phyloP scores from a whole-genome alignment of 306 rosid genomes.

The Quercus dentata region DNA sequence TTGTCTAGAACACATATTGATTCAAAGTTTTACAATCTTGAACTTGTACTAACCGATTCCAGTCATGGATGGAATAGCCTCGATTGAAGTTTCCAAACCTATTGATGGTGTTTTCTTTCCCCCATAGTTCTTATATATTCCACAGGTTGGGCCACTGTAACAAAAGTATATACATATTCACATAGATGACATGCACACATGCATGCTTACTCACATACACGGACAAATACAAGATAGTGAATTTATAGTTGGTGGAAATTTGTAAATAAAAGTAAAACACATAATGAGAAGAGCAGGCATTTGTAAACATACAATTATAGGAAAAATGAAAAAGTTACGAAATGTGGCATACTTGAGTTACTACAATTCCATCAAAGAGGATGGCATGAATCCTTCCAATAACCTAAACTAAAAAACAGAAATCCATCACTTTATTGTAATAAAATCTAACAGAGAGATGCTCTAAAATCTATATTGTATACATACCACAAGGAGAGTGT shows the following conservation, averaged over 20 bases:
- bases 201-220: not conserved
- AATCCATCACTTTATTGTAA: conserved; percentile 1
- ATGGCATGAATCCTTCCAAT: conserved; percentile 97
- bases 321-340: not conserved
- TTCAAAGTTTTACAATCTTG: not conserved
- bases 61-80: not conserved
- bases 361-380: conserved; percentile 79
- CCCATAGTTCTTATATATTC: not conserved
- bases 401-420: conserved; percentile 43
- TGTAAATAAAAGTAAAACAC: not conserved
- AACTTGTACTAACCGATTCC: not conserved
- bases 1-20: not conserved
- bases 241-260: not conserved
- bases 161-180: not conserved
- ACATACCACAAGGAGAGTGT: not conserved
- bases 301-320: not conserved
- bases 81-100: not conserved
- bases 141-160: not conserved
- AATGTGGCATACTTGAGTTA: conserved; percentile 64
- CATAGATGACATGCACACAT: not conserved
- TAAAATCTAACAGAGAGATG: conserved; percentile 1
- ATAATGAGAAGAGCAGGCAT: not conserved
- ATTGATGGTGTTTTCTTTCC: not conserved
- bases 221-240: not conserved
- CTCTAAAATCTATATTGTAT: not conserved